Base-by-base conservation (phyloP, 2,329 filamentous ascomycete species). In the Ilyonectria mors-panacis region DNA sequence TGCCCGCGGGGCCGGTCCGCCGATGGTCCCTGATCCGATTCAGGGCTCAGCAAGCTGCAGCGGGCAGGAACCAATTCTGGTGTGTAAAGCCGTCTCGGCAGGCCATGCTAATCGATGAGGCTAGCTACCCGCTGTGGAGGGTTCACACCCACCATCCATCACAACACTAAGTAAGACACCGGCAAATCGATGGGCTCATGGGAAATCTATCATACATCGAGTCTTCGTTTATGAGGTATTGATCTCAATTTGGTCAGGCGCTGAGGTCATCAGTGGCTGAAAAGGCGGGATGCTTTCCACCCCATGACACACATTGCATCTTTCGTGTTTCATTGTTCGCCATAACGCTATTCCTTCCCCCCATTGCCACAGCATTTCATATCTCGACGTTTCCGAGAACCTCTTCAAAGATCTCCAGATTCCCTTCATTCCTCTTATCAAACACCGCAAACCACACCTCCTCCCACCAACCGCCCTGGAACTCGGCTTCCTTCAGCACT, bases 391-490 rank as follows among this genome's bases (percentile, higher is more conserved):
- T 81, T 45, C 80, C 78, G n/a, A 88, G 75, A 4, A 80, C 62
- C 19, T 79, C 72, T n/a, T 81, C 79, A 78, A 90, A 88, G 2
- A 85, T 70, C 21, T 84, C 83, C 73, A 83, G 86, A 74, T 90
- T 88, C 2, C 85, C 84, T 59, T 85, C 81, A 55, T 78, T 78
- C 67, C 75, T 79, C 26, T 70, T 75, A 67, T 87, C 85, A 63
- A 81, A 82, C 55, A 93, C 87, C 0, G 91, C 91, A 83, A 93
- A 93, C 69, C 88, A 84, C 19, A 93, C 79, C 60, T 86, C 85
- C 72, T 79, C 77, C 87, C 90, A 92, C 88, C 90, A 92, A 0
- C 88, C 88, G 1, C 89, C 88, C 44, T 78, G 73, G 70, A 92
- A 92, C 79, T 93, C 91, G 0, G 68, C 42, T 75, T 93, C 89